Evolutionary conservation across 768 basidiomycete species (phyloP).

Genomic region (Paxillus ammoniavirescens): DNA sequence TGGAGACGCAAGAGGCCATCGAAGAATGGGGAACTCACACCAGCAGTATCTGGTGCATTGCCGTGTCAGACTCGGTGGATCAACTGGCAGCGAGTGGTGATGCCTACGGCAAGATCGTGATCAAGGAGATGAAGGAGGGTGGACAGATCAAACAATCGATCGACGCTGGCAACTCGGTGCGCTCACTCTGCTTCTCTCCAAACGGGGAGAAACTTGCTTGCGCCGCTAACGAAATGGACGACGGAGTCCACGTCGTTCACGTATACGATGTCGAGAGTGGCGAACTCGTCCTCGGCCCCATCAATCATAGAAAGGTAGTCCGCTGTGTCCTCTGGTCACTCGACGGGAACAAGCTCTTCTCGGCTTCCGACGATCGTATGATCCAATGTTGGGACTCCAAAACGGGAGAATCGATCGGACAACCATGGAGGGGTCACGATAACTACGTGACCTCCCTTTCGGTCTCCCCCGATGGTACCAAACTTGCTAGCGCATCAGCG

Average conservation of each 20-base stretch:
- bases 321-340: slow-evolving; percentile 4
- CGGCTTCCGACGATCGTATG: background rate
- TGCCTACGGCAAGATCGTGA: too few species aligned
- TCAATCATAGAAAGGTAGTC: background rate
- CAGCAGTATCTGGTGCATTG: too few species aligned
- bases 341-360: slow-evolving; percentile 4
- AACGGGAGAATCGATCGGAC: background rate
- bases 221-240: too few species aligned
- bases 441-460: background rate
- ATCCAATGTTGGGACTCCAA: slow-evolving; percentile 10
- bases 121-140: too few species aligned
- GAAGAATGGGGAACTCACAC: too few species aligned
- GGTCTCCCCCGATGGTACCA: slow-evolving; percentile 1
- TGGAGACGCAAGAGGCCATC: too few species aligned
- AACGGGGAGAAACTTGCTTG: slow-evolving; percentile 3
- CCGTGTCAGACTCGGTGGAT: too few species aligned
- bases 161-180: too few species aligned
- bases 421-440: background rate
- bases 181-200: background rate
- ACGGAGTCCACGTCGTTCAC: background rate
- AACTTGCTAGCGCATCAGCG: slow-evolving; percentile 7
- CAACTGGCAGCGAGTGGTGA: too few species aligned
- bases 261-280: slow-evolving; percentile 1
- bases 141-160: too few species aligned
- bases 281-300: background rate